A percentile compares a stretch with the other conserved stretches of the same genome.
Conservation (phyloP, 768 basidiomycete genomes). For the Serendipita sp. region DNA sequence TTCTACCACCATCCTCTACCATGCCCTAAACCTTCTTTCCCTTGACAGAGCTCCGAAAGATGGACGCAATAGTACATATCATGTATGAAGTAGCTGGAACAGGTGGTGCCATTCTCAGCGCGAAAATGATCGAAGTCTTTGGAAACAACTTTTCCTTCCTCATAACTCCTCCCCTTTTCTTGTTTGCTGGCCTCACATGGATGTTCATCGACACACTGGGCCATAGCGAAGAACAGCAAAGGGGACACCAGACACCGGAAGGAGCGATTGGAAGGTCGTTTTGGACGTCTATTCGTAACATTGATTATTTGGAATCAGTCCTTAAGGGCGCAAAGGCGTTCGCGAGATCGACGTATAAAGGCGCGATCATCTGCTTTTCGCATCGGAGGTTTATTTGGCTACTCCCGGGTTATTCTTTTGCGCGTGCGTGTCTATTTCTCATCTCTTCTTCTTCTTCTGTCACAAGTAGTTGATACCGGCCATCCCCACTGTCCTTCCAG, state of each 20-base stretch:
- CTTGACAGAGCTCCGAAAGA: slow-evolving; percentile 7
- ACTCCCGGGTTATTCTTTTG: slow-evolving; percentile 3
- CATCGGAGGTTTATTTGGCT: slow-evolving; percentile 13
- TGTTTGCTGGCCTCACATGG: slow-evolving; percentile 12
- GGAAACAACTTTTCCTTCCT: slow-evolving; percentile 16
- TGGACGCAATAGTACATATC: slow-evolving; percentile 15
- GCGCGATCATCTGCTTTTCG: neutral
- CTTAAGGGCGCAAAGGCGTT: neutral
- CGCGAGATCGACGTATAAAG: neutral
- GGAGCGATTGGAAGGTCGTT: no score
- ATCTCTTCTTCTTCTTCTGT: neutral
- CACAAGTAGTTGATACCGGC: neutral
- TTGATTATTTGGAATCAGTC: neutral
- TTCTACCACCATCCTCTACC: neutral
- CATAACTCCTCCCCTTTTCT: slow-evolving; percentile 14
- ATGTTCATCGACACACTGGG: slow-evolving; percentile 7
- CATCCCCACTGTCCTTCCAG: neutral
- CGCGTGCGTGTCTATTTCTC: neutral
- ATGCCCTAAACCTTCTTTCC: neutral
- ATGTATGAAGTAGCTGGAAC: slow-evolving; percentile 19
- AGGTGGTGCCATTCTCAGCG: slow-evolving; percentile 15
- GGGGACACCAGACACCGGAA: neutral
- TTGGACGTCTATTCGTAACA: neutral
- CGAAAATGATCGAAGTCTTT: slow-evolving; percentile 14
- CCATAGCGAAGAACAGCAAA: neutral